Percentiles rank a stretch among this genome's conserved stretches.
phyloP scores from a whole-genome alignment of 2,329 filamentous ascomycete species.

The Ascochyta lentis region DNA sequence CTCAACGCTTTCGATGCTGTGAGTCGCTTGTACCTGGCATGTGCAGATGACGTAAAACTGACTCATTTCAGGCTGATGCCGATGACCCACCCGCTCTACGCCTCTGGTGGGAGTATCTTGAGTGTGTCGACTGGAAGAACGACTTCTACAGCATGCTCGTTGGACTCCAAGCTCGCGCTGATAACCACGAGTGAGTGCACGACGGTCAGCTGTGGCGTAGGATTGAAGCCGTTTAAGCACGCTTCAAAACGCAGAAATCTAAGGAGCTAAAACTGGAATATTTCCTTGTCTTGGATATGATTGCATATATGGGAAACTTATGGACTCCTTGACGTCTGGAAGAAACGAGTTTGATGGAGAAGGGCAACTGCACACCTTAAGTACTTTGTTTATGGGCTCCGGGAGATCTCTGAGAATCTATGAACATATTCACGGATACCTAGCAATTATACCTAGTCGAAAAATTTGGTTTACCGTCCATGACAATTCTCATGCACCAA shows the following conservation, averaged over 20 bases:
- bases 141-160: conserved; percentile 53
- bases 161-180: conserved; percentile 24
- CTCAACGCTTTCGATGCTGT: conserved; percentile 49
- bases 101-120: conserved; percentile 57
- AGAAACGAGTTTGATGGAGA: neutral
- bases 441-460: neutral
- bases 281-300: too few relatives aligned
- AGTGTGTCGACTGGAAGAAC: conserved; percentile 52
- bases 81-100: conserved; percentile 51
- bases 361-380: neutral
- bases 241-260: too few relatives aligned
- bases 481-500: neutral
- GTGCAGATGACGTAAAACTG: neutral
- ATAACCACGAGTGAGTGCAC: neutral
- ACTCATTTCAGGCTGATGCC: conserved; percentile 42
- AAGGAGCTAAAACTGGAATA: too few relatives aligned
- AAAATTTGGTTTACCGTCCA: neutral
- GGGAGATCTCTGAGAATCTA: neutral
- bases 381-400: neutral
- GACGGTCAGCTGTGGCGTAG: neutral
- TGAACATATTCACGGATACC: neutral
- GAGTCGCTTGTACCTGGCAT: conserved; percentile 18
- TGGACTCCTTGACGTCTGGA: neutral
- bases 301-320: too few relatives aligned
- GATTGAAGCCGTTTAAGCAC: neutral